Evolutionary conservation across 768 basidiomycete species (phyloP), one percentile per base, ranked within the genome.

Genomic region (Pisolithus marmoratus): DNA sequence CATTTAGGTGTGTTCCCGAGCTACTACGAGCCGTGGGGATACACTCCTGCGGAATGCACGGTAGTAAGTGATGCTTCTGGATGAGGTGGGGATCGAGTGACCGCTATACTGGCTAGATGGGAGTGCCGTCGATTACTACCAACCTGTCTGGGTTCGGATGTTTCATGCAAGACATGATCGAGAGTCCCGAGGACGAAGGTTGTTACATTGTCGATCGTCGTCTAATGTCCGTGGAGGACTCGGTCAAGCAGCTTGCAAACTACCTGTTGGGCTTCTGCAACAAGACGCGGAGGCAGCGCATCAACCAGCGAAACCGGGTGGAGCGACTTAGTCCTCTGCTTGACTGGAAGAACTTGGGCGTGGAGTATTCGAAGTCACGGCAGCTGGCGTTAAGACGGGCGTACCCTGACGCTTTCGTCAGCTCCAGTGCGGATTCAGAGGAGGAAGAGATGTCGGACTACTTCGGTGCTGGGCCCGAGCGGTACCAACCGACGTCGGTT

Each of bases 11-110:
- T 99, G 38, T 99, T 99, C 80, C 95, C 96, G 2, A 91, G 87
- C 58, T 98, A 97, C 64, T 97, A 96, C 65, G 90, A 94, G 72
- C 92, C 92, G 3, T 93, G 91, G 91, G 91, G 91, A 0, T 96
- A 96, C 65, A 96, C 93, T 1, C 95, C 95, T 1, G 95, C 95
- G 1, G 95, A 98, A 67, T 98, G 96, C 67, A 98, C 96, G n/a
- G 96, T 99, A 36, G 87, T 88, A 71, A 58, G 86, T 74, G 26
- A 31, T 48, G 22, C n/a, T 26, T 29, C 38, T n/a, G 20, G 8
- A 15, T 29, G 54, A 40, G 46, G 3, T 44, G 23, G 44, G 20
- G 43, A 12, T 51, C 47, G 46, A 45, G 34, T 42, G 46, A 38
- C 55, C 56, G 48, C 64, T 49, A 31, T 44, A 14, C 52, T 24